Conservation (phyloP, 192 early-diverging fungal genomes). For the Coemansia sp. region DNA sequence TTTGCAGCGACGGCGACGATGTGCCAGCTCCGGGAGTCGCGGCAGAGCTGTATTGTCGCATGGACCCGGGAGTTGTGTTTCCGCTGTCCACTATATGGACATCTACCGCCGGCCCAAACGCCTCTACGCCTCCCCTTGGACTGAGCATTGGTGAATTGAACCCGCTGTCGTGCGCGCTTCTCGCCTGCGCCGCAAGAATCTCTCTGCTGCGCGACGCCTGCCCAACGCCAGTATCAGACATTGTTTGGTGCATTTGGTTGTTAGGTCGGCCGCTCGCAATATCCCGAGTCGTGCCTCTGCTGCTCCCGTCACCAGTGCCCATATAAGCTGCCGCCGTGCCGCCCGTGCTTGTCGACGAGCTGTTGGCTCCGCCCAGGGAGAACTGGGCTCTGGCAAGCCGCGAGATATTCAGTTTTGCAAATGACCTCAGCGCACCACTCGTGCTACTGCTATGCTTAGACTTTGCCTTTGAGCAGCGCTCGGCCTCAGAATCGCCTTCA, state of each 20-base stretch:
- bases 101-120: neutral
- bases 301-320: neutral
- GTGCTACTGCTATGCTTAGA: conserved; percentile 10
- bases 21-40: neutral
- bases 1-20: no score
- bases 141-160: conserved; percentile 7
- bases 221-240: no score
- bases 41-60: neutral
- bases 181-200: no score
- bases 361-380: neutral
- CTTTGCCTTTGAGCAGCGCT: neutral
- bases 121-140: neutral
- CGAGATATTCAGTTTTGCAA: conserved; percentile 33
- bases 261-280: no score
- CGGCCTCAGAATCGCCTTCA: neutral
- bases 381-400: conserved; percentile 10
- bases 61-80: neutral
- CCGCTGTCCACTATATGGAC: conserved; percentile 25
- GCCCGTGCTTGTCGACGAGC: conserved; percentile 4
- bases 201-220: no score
- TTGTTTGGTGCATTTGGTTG: no score
- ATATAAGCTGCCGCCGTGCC: conserved; percentile 1
- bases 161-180: conserved; percentile 9
- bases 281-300: no score
- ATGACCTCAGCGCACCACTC: conserved; percentile 14